Percentiles rank a stretch among this genome's conserved stretches.
phyloP scores from a whole-genome alignment of 257 asterid species.

The Mitragyna speciosa region DNA sequence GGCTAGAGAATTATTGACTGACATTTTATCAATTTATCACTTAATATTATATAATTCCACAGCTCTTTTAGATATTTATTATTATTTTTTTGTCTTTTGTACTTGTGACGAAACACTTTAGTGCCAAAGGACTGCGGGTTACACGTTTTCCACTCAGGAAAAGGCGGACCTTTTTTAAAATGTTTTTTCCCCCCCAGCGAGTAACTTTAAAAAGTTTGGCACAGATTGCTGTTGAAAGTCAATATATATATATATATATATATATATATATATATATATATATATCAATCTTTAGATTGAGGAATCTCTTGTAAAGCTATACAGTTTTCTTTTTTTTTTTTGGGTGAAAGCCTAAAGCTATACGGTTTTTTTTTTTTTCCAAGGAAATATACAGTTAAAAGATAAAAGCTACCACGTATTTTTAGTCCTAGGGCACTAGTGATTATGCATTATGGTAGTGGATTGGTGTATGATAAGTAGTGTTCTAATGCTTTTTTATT shows the following conservation, averaged over 20 bases:
- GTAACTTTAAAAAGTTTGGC: background rate
- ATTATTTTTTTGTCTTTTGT: background rate
- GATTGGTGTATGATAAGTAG: background rate
- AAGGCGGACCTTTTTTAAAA: background rate
- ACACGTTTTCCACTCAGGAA: background rate
- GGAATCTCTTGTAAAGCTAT: background rate
- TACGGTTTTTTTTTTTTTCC: too few species aligned
- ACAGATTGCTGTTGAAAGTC: background rate
- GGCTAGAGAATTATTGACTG: conserved; percentile 19
- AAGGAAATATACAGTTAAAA: too few species aligned
- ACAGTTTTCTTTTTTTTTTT: too few species aligned
- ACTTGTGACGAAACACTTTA: background rate
- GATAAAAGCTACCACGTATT: too few species aligned
- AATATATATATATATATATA: too few species aligned
- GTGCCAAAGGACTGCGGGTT: background rate
- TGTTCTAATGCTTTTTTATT: too few species aligned
- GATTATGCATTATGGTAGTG: background rate
- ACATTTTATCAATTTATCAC: conserved; percentile 14
- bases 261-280: too few species aligned
- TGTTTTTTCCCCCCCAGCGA: background rate
- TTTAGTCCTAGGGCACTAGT: background rate
- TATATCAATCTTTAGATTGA: background rate
- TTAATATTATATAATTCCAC: conserved; percentile 2
- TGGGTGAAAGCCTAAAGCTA: too few species aligned
- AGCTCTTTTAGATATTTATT: background rate